Base-by-base conservation (phyloP, 2,329 filamentous ascomycete genomes). In the Dothistroma pini region DNA sequence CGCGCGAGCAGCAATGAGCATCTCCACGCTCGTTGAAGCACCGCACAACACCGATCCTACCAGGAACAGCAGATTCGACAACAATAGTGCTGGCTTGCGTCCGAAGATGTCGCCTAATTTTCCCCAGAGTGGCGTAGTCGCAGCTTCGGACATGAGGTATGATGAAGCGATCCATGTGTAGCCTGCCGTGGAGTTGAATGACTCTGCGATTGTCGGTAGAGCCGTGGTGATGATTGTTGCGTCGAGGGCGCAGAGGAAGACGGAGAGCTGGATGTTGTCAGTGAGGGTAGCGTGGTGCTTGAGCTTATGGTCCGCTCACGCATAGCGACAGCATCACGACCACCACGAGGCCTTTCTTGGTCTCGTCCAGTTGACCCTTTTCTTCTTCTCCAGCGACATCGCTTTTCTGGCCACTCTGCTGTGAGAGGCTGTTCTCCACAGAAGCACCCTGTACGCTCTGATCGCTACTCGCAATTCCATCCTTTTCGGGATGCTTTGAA, bases 131-230 rank as follows among this genome's bases (percentile, higher is more conserved):
- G 89, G 88, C 0, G 83, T 84, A 1, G 81, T 81, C 0, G 88
- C 86, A 0, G 88, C 86, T 68, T 85, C 86, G 12, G 86, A 86
- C 12, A 93, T 83, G 3, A 91, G 78, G 72, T 89, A 93, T 0
- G 89, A 84, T 31, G 83, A 86, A 0, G 89, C 89, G 63, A 93
- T 89, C 90, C 89, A 93, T 14, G 92, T 93, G 75, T 91, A 93
- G 31, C 89, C 89, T 16, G 83, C 78, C 2, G 84, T 84, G 6
- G 88, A 89, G 49, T 85, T 71, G 63, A 93, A 84, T 62, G 89
- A 80, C 35, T 76, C 75, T 5, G 84, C 81, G 64, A 90, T 89
- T 12, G 85, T 86, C 0, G 88, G 87, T 6, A 89, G 80, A 6
- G 87, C 85, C 0, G 87, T 89, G 11, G 87, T 82, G 66, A 87